These are phyloP conservation scores for Aspergillus carlsbadensis DNA, from an alignment of 495 filamentous ascomycete genomes.

Conservation along the genomic window DNA sequence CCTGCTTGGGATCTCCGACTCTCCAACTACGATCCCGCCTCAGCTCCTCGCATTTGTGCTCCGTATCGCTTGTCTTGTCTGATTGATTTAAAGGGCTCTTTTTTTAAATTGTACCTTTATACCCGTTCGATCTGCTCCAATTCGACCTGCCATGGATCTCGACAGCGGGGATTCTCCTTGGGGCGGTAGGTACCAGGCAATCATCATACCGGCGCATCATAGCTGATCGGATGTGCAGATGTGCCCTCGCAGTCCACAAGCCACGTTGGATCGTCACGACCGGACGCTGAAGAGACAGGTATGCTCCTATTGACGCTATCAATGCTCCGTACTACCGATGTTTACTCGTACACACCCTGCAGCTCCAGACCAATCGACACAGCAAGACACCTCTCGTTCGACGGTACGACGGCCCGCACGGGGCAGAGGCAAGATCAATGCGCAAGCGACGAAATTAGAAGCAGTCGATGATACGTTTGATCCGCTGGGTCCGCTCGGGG, in stretches of 20 bases:
- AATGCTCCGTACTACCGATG: conserved; percentile 19
- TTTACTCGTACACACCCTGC: conserved; percentile 33
- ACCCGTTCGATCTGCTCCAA: background rate
- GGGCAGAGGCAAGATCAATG: conserved; percentile 71
- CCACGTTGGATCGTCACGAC: conserved; percentile 26
- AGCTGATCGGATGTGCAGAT: conserved; percentile 41
- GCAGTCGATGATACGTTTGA: conserved; percentile 88
- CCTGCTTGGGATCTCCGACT: conserved; percentile 18
- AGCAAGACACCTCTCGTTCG: conserved; percentile 43
- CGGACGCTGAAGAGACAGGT: conserved; percentile 32
- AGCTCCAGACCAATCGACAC: conserved; percentile 34
- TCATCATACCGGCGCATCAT: conserved; percentile 35
- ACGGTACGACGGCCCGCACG: conserved; percentile 52
- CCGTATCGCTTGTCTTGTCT: conserved; percentile 9
- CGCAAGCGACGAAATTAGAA: conserved; percentile 80
- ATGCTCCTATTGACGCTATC: conserved; percentile 15
- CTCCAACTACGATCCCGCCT: conserved; percentile 28
- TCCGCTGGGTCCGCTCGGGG: conserved; percentile 82
- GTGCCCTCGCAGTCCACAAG: conserved; percentile 55
- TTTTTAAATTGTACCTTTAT: conserved; percentile 9
- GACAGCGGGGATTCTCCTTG: conserved; percentile 68
- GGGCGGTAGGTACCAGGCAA: conserved; percentile 57
- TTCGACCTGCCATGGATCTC: conserved; percentile 48
- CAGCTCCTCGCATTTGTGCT: conserved; percentile 14
- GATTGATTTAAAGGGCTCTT: background rate